Conservation (phyloP, 2,329 filamentous ascomycete genomes). For the Arthrobotrys musiformis region DNA sequence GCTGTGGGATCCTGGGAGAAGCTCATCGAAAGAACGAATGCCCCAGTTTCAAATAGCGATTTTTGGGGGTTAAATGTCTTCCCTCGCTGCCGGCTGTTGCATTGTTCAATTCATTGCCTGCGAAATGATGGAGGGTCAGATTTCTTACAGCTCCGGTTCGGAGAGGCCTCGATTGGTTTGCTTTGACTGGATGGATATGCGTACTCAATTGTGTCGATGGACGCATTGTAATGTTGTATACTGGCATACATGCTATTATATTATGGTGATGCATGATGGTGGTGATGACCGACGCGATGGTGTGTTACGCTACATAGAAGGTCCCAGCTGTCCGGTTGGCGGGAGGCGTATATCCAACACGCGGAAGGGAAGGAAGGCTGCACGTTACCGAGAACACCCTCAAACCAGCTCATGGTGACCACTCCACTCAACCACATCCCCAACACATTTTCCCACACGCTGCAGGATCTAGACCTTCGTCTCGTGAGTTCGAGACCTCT, state of each 20-base stretch:
- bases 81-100: neutral
- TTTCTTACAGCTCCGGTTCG: neutral
- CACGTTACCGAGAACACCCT: conserved; percentile 5
- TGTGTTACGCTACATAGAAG: too few relatives aligned
- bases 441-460: conserved; percentile 15
- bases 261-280: neutral
- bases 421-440: conserved; percentile 1
- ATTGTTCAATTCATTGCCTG: neutral
- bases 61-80: conserved; percentile 9
- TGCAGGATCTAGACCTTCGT: too few relatives aligned
- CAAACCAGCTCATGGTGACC: neutral
- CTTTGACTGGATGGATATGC: neutral
- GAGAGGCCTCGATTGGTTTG: neutral
- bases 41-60: conserved; percentile 43
- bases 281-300: too few relatives aligned
- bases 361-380: conserved; percentile 28
- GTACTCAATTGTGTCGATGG: neutral
- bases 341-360: conserved; percentile 19
- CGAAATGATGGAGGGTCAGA: neutral
- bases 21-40: conserved; percentile 5
- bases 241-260: neutral
- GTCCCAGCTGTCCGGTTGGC: conserved; percentile 15
- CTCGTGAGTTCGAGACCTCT: neutral
- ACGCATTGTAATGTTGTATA: too few relatives aligned
- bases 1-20: conserved; percentile 15